phyloP scores from a whole-genome alignment of 2,329 filamentous ascomycete genomes.

The Diaporthe sp. region DNA sequence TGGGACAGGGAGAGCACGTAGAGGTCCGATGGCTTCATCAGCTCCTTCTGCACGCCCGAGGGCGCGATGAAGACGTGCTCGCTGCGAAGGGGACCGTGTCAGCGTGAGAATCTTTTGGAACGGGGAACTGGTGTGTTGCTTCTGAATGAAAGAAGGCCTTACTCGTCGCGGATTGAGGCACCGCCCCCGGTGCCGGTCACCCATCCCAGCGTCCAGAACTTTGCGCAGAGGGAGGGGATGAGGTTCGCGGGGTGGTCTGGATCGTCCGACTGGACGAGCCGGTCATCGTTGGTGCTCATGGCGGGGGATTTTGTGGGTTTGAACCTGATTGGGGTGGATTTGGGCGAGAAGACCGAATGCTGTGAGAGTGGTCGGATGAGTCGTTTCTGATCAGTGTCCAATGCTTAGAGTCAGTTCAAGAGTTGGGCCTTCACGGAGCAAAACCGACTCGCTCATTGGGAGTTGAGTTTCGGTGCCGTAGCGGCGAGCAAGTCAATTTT shows the following conservation, averaged over 20 bases:
- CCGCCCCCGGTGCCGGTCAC: conserved; percentile 89
- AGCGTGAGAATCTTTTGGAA: conserved; percentile 36
- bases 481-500: conserved; percentile 24
- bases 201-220: conserved; percentile 97
- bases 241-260: conserved; percentile 93
- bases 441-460: background rate
- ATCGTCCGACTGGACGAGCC: conserved; percentile 73
- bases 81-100: conserved; percentile 63
- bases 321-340: background rate
- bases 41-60: conserved; percentile 96
- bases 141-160: conserved; percentile 44
- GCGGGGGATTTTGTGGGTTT: background rate
- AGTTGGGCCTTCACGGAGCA: background rate
- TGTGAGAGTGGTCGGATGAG: too few species aligned
- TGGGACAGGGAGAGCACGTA: conserved; percentile 87
- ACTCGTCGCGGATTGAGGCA: conserved; percentile 79
- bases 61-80: conserved; percentile 95
- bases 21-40: conserved; percentile 91
- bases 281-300: conserved; percentile 56
- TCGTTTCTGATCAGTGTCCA: too few species aligned
- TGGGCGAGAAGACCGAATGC: background rate
- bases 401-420: background rate
- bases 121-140: too few species aligned
- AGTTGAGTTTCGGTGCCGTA: background rate
- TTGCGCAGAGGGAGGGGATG: conserved; percentile 91